Base-by-base conservation (phyloP, 805 yeast genomes). In the Metschnikowia lunata region DNA sequence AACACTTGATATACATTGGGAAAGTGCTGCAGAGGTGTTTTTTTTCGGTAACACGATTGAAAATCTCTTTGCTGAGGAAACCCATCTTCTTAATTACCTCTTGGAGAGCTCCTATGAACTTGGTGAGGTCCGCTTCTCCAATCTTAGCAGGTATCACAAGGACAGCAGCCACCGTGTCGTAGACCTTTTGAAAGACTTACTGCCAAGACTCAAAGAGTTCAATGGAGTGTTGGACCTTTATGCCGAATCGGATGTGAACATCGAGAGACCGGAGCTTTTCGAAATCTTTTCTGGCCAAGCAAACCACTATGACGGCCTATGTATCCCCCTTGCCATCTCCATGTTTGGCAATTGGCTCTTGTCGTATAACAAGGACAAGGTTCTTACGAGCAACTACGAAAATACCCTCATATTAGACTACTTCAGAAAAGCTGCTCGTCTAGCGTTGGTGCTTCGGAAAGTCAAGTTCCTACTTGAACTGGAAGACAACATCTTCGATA, bases 311-410 rank as follows among this genome's bases (percentile, higher is more conserved):
- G 50, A 39, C 14, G 54, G 58, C 1, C 41, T 56, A 14, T 50
- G 52, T 30, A 42, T 58, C 13, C 61, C 62, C 13, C 42, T 58
- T 14, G 61, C 62, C 11, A 50, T 54, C n/a, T 46, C 61, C 13
- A 57, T 58, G 60, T 58, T 58, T 38, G 62, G 61, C 14, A 55
- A 51, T 29, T 58, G 59, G 60, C 52, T 58, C 10, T 47, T 58
- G 26, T 41, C 59, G 11, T 58, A 39, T 47, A 53, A 54, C 42
- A 42, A 49, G 15, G 58, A 50, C 32, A 23, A 34, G 2, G 44
- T 48, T 2, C 40, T 51, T 15, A 49, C 42, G 26, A 50, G 49
- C 42, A 56, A 55, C 40, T 58, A 55, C 45, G 45, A 56, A 23
- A 58, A 58, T 35, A 43, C 47, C n/a, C 42, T 55, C 37, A 53